Percentiles rank a stretch among this genome's conserved stretches.
These are phyloP conservation scores for Capsicum baccatum DNA, from an alignment of 257 asterid species.

Conservation along the genomic window DNA sequence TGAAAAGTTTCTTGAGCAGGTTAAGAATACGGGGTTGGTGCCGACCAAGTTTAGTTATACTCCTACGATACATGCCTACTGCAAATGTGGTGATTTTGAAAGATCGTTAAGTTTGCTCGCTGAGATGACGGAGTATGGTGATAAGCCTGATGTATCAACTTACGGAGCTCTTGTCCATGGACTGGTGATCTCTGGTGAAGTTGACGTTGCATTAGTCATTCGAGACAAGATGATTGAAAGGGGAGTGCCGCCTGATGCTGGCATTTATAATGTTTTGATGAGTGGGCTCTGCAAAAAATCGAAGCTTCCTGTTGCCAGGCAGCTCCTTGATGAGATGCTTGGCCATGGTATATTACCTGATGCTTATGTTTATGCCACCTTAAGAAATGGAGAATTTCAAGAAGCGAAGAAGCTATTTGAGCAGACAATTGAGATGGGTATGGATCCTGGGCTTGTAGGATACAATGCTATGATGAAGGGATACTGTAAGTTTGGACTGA, in stretches of 20 bases:
- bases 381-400: constrained; percentile 65
- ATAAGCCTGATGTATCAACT: constrained; percentile 73
- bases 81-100: constrained; percentile 69
- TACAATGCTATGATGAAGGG: constrained; percentile 93
- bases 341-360: constrained; percentile 62
- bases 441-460: constrained; percentile 75
- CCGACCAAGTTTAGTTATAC: constrained; percentile 74
- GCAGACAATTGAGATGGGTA: constrained; percentile 49
- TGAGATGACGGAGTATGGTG: constrained; percentile 72
- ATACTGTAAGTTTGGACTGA: constrained; percentile 72
- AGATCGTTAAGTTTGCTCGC: constrained; percentile 67
- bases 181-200: constrained; percentile 70
- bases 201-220: constrained; percentile 71
- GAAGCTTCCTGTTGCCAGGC: constrained; percentile 59
- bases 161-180: constrained; percentile 84
- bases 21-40: constrained; percentile 46
- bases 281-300: constrained; percentile 75
- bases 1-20: constrained; percentile 63
- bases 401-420: constrained; percentile 74
- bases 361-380: constrained; percentile 71
- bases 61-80: constrained; percentile 67
- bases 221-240: constrained; percentile 72
- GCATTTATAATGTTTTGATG: constrained; percentile 80
- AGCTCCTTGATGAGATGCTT: constrained; percentile 78
- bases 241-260: constrained; percentile 71